Conservation (phyloP, 495 filamentous ascomycete genomes). For the Hapsidospora chrysogenum region DNA sequence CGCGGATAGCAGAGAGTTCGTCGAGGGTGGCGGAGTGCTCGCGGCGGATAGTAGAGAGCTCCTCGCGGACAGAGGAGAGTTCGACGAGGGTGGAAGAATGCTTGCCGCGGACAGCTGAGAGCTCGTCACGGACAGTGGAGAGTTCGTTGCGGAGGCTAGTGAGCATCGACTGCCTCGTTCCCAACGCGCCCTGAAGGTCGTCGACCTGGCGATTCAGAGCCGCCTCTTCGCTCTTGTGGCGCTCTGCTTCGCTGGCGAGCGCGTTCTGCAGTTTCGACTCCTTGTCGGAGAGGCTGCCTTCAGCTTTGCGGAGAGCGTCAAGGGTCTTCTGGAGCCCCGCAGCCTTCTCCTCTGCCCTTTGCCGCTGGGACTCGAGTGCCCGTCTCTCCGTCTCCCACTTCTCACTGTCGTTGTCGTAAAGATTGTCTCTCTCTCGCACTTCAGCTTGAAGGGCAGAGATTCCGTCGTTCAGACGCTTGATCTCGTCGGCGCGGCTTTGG, state of each 20-base stretch:
- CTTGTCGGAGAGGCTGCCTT: constrained; percentile 47
- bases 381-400: constrained; percentile 53
- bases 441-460: constrained; percentile 53
- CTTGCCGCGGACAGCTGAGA: constrained; percentile 30
- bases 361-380: constrained; percentile 45
- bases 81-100: too few species aligned
- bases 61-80: constrained; percentile 38
- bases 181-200: constrained; percentile 25
- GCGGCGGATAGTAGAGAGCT: constrained; percentile 43
- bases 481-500: constrained; percentile 27
- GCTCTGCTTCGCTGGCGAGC: constrained; percentile 21
- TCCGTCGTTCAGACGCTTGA: constrained; percentile 45
- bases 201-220: constrained; percentile 25
- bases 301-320: constrained; percentile 50
- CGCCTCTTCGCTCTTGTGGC: constrained; percentile 22
- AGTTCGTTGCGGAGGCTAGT: constrained; percentile 28
- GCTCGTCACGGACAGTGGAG: constrained; percentile 45
- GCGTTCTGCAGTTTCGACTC: constrained; percentile 46
- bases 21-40: constrained; percentile 45
- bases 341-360: constrained; percentile 51
- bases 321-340: constrained; percentile 55
- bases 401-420: constrained; percentile 51
- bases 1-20: constrained; percentile 44
- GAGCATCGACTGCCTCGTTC: constrained; percentile 23
- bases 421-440: constrained; percentile 56